Conservation (phyloP, 202 grass and related monocot genomes). For the Musa balbisiana region DNA sequence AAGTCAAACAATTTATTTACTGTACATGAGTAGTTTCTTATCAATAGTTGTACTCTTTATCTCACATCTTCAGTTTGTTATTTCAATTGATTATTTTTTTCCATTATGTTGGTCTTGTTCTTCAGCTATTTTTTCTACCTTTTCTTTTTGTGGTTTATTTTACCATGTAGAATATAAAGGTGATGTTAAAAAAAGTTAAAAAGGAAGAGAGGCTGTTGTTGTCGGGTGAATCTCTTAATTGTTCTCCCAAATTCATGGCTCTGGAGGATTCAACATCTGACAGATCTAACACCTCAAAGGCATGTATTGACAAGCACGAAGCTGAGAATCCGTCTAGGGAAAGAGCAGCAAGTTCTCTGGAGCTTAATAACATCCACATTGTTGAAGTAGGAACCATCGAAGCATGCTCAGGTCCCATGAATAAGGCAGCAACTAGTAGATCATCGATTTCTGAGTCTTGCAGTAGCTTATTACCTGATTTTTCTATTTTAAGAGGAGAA, state of each 20-base stretch:
- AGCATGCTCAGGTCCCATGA: slow-evolving; percentile 38
- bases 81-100: background rate
- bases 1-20: no score
- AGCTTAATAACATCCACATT: slow-evolving; percentile 45
- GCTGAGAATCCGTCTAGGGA: slow-evolving; percentile 51
- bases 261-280: background rate
- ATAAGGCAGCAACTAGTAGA: slow-evolving; percentile 29
- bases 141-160: background rate
- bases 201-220: slow-evolving; percentile 44
- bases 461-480: slow-evolving; percentile 60
- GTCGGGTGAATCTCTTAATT: slow-evolving; percentile 33
- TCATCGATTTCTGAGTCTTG: slow-evolving; percentile 46
- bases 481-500: slow-evolving; percentile 81
- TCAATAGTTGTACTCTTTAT: no score
- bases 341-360: slow-evolving; percentile 38
- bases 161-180: slow-evolving; percentile 3
- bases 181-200: slow-evolving; percentile 23
- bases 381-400: slow-evolving; percentile 65
- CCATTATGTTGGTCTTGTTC: background rate
- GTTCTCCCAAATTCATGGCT: slow-evolving; percentile 25
- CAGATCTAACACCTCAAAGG: background rate
- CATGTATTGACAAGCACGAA: slow-evolving; percentile 15
- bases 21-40: no score
- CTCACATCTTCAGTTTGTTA: background rate
- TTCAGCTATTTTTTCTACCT: background rate